Evolutionary conservation across 225 moss, liverwort and hornwort species (phyloP), one percentile per base, ranked within the genome.

Genomic region (Ulota crispa): DNA sequence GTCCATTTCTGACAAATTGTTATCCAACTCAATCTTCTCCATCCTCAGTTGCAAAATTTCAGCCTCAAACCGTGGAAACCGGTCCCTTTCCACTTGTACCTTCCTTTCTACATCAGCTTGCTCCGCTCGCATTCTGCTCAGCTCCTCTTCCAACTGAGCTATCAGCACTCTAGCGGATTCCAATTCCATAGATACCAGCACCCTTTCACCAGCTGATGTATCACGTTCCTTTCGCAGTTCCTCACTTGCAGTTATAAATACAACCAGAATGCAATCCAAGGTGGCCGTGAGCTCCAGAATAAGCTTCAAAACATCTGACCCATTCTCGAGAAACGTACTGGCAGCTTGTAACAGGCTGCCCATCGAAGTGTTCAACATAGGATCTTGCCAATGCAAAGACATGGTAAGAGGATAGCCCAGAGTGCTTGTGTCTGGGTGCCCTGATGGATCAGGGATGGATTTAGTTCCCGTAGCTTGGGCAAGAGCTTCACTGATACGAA

Each of bases 141-240:
- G 78, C 84, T 92, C 86, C 79, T 83, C 88, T 79, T 92, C 82
- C 20, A 88, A 78, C 66, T 86, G 77, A 73, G 78, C 82, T 31
- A 86, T 55, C 54, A 82, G 84, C 64, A 66, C 78, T 65, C 80
- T 70, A 11, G 82, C 80, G 3, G 81, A 86, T 72, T 88, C 88
- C 30, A 82, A 45, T 50, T 81, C 82, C 84, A 67, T 77, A 21
- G 84, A 77, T 64, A 72, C 54, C 32, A 73, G 45, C 63, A 80
- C 60, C 26, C 75, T 39, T 71, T 87, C 83, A 9, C 71, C 73
- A 68, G 85, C 52, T 54, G 78, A 75, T 39, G 37, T n/a, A 37
- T 89, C 81, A 45, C 78, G 77, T 26, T 85, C 84, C 75, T 75
- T 83, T 63, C 76, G 82, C 78, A 84, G 55, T 10, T 85, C 62